Evolutionary conservation across 2,329 filamentous ascomycete species (phyloP), one percentile per base, ranked within the genome.

Genomic region (Fusarium praegraminearum): DNA sequence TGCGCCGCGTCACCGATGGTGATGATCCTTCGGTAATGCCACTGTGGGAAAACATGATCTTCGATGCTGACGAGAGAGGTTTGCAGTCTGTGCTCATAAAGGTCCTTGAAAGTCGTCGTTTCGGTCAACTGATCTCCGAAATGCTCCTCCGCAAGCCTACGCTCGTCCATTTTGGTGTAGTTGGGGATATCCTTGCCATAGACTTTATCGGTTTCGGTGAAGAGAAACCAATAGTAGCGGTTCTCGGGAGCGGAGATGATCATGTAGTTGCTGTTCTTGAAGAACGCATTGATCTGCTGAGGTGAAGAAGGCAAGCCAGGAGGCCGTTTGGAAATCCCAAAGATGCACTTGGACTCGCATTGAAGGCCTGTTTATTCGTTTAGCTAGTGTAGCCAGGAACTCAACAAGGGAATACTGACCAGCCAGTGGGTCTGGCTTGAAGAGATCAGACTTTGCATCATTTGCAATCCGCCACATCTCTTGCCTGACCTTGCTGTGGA

Each of bases 401-500:
- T n/a, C n/a, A n/a, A n/a, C n/a, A n/a, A 38, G 16, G 18, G 2
- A n/a, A n/a, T 11, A 38, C 35, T n/a, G n/a, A 20, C 35, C 5
- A 38, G 3, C 3, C 10, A 20, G 10, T 20, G 35, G 18, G 0
- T 12, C 10, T 0, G 18, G 10, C 18, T 38, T n/a, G 18, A 38
- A 38, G 10, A 38, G 9, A 2, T n/a, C 35, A 20, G 35, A 38
- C 35, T 38, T 38, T 38, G 18, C 35, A n/a, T 38, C 18, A 12
- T 20, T n/a, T n/a, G 35, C 35, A 20, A 38, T 38, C 10, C 35
- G 5, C 35, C 18, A 38, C 35, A 38, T 38, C 35, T 38, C 35
- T 38, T 38, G 9, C 9, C 18, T 38, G 10, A 38, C 6, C 9
- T 11, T 38, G 5, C 18, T 20, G 18, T 38, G 18, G 1, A 38